Percentiles rank a stretch among this genome's conserved stretches.
phyloP scores from a whole-genome alignment of 257 asterid genomes.

The Solanum sitiens region DNA sequence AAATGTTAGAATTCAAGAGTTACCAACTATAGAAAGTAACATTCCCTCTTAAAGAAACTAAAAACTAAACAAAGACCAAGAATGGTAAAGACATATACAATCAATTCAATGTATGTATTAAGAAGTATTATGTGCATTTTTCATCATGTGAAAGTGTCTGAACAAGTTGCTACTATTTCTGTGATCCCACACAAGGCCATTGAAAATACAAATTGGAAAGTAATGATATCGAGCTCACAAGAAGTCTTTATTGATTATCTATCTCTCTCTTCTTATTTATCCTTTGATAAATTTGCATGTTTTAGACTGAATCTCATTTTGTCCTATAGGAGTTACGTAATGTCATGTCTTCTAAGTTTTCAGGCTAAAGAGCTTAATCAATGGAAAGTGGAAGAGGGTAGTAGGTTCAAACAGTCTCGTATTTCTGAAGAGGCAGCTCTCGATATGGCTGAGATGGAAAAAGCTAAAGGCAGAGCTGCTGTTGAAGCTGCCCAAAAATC shows the following conservation, averaged over 20 bases:
- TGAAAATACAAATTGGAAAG: neutral
- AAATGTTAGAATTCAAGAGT: neutral
- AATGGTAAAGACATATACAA: neutral
- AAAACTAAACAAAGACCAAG: neutral
- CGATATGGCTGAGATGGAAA: slow-evolving; percentile 7
- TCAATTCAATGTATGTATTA: neutral
- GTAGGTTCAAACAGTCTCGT: neutral
- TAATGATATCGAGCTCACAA: neutral
- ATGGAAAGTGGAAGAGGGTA: slow-evolving; percentile 8
- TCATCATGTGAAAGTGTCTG: neutral
- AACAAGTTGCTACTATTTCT: neutral
- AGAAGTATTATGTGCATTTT: neutral
- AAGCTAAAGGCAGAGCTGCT: slow-evolving; percentile 4
- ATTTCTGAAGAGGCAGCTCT: slow-evolving; percentile 9
- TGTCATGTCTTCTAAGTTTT: neutral
- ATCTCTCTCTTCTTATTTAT: neutral
- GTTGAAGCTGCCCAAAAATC: slow-evolving; percentile 8
- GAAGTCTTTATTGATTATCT: neutral
- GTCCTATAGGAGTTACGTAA: neutral
- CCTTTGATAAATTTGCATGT: neutral
- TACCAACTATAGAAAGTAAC: neutral
- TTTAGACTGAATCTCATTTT: neutral
- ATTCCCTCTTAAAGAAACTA: neutral
- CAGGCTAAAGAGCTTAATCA: slow-evolving; percentile 10
- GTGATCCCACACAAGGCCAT: neutral